Base-by-base conservation (phyloP, 768 basidiomycete species). In the Strobilomyces confusus region DNA sequence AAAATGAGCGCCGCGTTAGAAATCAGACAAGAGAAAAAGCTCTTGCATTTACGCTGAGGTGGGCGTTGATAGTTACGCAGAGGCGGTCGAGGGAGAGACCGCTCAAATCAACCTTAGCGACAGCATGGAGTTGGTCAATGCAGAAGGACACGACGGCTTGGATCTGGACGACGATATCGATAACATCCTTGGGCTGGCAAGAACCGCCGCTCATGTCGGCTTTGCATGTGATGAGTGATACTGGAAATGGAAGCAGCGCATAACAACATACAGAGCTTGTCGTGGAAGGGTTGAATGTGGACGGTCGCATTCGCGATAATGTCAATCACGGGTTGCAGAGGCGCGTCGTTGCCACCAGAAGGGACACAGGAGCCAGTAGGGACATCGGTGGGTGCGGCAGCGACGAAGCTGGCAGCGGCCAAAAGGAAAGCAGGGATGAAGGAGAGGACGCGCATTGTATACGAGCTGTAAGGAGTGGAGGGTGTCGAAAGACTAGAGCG, bases 381-480 rank as follows among this genome's bases (percentile, higher is more conserved):
- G 14, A 8, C 6, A 29, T n/a, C 13, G 36, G 51, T 3, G 5
- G 63, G 63, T 0, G 43, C 56, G 4, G 63, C 63, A 33, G 49
- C 54, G 11, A 62, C 60, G 14, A 65, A 49, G 55, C 60, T 52
- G 8, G 56, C 42, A 3, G 52, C 63, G 0, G 53, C 57, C 9
- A 60, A 42, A 17, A 62, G 32, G 51, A 65, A 22, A 2, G 63
- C 54, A 52, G 55, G 52, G 52, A 65, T 58, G 1, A 65, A 62
- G 6, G 63, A 62, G 51, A 64, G 63, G 60, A 62, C 60, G 33
- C 63, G 63, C 63, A 64, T 64, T 40, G 42, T 58, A 49, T 55
- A 49, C 49, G 50, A 52, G 55, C 14, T 49, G 43, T 38, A 44
- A 56, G 52, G 53, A 61, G 49, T 20, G 58, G 46, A 20, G 26